Base-by-base conservation (phyloP, 2,329 filamentous ascomycete species). In the Monosporascus ibericus region DNA sequence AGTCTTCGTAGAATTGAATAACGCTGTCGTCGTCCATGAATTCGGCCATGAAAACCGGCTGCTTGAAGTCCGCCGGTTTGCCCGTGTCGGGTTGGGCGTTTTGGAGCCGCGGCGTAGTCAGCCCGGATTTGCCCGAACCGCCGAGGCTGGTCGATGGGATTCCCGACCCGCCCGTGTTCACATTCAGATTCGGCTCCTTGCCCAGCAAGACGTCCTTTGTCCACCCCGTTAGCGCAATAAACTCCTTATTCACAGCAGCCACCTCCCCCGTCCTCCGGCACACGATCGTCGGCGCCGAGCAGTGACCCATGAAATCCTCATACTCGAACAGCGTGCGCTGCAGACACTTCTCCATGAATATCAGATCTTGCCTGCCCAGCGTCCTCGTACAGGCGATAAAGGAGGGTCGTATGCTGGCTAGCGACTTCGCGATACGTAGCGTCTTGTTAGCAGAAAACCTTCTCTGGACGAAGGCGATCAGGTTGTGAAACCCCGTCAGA, bases 301-400 rank as follows among this genome's bases (percentile, higher is more conserved):
- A 90, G 58, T 90, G 85, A 52, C 89, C 85, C 75, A 96, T 88
- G 60, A 95, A 94, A 58, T 95, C 90, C 66, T 97, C 90, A 63
- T 95, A 95, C 67, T 96, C 91, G 65, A 91, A 90, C 11, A 97
- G 77, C 0, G 90, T 95, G 38, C 94, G 84, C 70, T 99, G 94
- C 66, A 97, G 90, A 64, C 89, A 95, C 72, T 95, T 95, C 69
- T 99, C 94, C 88, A 96, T 96, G 69, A 97, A 96, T 22, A 99
- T 85, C 27, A 97, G 76, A 69, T 99, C 94, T 63, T 94, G 87
- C 18, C 86, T 79, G 58, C 90, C 92, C 55, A 97, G 75, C n/a
- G 90, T 91, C 63, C 89, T 88, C 20, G 90, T 95, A 56, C 90
- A 95, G 11, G 91, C 86, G 57, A 97, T 92, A 66, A 99, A 94